Conservation (phyloP, 495 filamentous ascomycete species). For the Lasiosphaeris hirsuta region DNA sequence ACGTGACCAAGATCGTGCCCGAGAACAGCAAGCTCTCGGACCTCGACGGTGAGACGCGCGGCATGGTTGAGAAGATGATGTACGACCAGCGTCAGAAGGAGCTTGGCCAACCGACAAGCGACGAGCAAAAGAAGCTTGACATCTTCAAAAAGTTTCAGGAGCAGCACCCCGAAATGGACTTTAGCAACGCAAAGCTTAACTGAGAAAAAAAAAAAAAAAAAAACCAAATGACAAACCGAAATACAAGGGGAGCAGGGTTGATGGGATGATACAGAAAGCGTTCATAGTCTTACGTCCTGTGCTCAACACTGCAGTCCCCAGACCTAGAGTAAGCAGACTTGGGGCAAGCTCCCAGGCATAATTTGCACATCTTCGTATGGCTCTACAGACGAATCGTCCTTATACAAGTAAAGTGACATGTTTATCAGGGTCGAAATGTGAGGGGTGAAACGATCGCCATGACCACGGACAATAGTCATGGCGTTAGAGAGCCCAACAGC, state of each 20-base stretch:
- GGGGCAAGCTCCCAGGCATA: too few species aligned
- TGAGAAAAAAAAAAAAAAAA: slow-evolving; percentile 21
- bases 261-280: too few species aligned
- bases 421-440: slow-evolving; percentile 19
- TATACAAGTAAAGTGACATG: too few species aligned
- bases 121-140: slow-evolving; percentile 90
- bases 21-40: slow-evolving; percentile 88
- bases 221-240: not conserved
- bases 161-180: slow-evolving; percentile 75
- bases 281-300: too few species aligned
- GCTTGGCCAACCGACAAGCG: slow-evolving; percentile 75
- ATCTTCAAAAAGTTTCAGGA: slow-evolving; percentile 88
- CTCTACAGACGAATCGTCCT: not conserved
- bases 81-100: slow-evolving; percentile 98
- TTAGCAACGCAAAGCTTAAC: slow-evolving; percentile 71
- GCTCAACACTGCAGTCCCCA: too few species aligned
- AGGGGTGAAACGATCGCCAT: slow-evolving; percentile 61
- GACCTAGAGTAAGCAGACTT: too few species aligned
- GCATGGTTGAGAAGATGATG: slow-evolving; percentile 99
- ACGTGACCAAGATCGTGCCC: slow-evolving; percentile 89
- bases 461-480: slow-evolving; percentile 45
- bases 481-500: slow-evolving; percentile 59
- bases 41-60: slow-evolving; percentile 89
- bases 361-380: not conserved
- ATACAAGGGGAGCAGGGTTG: not conserved